Evolutionary conservation across 805 yeast species (phyloP).

Genomic region (Tetrapisispora fleetii): DNA sequence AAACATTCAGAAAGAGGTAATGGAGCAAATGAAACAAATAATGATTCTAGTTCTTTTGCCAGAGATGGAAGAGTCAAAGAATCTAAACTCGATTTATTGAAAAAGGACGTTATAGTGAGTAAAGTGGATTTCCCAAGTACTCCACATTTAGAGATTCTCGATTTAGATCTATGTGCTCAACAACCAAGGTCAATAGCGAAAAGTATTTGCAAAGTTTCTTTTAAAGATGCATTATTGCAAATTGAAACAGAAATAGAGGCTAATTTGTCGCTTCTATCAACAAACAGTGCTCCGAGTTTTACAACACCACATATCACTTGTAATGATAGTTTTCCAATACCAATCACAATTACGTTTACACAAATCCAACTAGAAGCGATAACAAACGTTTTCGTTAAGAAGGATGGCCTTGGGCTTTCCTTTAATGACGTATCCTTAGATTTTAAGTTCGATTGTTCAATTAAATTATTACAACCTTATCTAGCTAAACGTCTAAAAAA

Average conservation of each 20-base stretch:
- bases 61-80: constrained; percentile 1
- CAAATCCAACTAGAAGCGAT: constrained; percentile 28
- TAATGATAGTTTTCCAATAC: constrained; percentile 28
- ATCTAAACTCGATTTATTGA: constrained; percentile 3
- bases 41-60: neutral
- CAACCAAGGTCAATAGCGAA: constrained; percentile 27
- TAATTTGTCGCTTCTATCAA: constrained; percentile 23
- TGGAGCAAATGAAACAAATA: neutral
- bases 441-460: constrained; percentile 29
- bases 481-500: constrained; percentile 28
- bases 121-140: constrained; percentile 24
- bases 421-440: constrained; percentile 30
- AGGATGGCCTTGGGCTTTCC: constrained; percentile 28
- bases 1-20: neutral
- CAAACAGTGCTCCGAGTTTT: constrained; percentile 22
- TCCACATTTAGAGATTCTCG: constrained; percentile 27
- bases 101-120: constrained; percentile 25
- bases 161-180: constrained; percentile 22
- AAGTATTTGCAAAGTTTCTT: constrained; percentile 27
- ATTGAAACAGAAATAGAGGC: constrained; percentile 29
- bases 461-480: constrained; percentile 26
- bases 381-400: constrained; percentile 26
- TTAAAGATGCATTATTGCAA: constrained; percentile 26
- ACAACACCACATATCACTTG: constrained; percentile 26
- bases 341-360: constrained; percentile 28